Evolutionary conservation across 495 filamentous ascomycete genomes (phyloP).

Genomic region (Penicillium waksmanii): DNA sequence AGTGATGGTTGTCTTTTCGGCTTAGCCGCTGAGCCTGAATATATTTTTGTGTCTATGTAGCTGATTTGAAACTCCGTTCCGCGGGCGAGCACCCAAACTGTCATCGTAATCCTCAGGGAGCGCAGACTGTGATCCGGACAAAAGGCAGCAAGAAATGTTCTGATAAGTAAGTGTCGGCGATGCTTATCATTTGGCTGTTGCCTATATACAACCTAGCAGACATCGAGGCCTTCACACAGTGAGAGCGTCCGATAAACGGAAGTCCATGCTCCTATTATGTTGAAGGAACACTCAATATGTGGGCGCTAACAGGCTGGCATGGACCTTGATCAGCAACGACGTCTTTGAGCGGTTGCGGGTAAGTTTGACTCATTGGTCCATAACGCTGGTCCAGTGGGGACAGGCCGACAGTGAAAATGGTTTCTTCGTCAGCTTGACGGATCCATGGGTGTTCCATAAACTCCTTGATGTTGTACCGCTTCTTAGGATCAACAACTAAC

Average conservation of each 20-base stretch:
- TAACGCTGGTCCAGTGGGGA: not conserved
- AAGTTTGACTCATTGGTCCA: not conserved
- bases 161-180: not conserved
- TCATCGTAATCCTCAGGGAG: not conserved
- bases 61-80: not conserved
- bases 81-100: not conserved
- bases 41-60: constrained; percentile 33
- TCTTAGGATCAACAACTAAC: constrained; percentile 83
- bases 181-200: not conserved
- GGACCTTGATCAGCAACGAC: not conserved
- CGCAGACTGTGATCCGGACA: not conserved
- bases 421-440: constrained; percentile 61
- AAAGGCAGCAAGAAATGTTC: not conserved
- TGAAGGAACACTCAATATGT: constrained; percentile 1
- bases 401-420: constrained; percentile 38
- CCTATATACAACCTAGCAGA: not conserved
- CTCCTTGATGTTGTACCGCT: constrained; percentile 83
- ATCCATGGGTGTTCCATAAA: constrained; percentile 76
- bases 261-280: not conserved
- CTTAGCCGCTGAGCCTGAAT: constrained; percentile 36
- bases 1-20: constrained; percentile 36
- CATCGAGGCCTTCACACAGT: not conserved
- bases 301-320: not conserved
- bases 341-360: not conserved
- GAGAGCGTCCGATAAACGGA: not conserved